These are phyloP conservation scores for Xylaria digitata DNA, from an alignment of 2,329 filamentous ascomycete species.

Conservation along the genomic window DNA sequence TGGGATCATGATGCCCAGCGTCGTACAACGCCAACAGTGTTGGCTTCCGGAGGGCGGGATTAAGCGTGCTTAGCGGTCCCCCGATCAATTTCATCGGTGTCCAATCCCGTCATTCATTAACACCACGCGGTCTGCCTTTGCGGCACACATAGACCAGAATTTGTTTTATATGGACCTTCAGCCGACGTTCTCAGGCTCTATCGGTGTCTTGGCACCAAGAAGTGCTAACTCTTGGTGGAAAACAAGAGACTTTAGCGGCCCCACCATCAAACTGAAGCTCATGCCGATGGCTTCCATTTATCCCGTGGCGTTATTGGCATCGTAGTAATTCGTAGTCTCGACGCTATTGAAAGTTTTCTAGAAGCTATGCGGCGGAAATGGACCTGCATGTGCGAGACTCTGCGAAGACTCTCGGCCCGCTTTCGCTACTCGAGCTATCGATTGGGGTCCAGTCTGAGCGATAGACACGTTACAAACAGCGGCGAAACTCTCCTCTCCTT, in stretches of 20 bases:
- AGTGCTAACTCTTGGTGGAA: background rate
- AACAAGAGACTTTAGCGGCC: constrained; percentile 1
- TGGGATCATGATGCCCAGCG: constrained; percentile 10
- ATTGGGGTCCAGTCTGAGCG: background rate
- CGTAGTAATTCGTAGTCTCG: constrained; percentile 3
- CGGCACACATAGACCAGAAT: background rate
- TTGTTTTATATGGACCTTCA: background rate
- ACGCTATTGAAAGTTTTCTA: constrained; percentile 27
- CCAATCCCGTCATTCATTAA: constrained; percentile 16
- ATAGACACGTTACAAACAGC: background rate
- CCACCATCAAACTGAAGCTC: constrained; percentile 6
- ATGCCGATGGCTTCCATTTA: constrained; percentile 6
- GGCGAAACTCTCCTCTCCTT: background rate
- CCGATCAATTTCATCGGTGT: constrained; percentile 6
- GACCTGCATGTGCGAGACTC: background rate
- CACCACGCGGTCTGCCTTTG: constrained; percentile 15
- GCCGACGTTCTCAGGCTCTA: background rate
- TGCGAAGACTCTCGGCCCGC: background rate
- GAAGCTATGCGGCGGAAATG: constrained; percentile 23
- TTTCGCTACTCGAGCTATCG: background rate
- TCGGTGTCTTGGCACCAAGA: constrained; percentile 14
- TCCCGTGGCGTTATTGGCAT: constrained; percentile 7
- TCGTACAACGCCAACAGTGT: background rate
- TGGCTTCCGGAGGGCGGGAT: background rate
- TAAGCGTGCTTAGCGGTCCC: background rate